Conservation (phyloP, 306 rosid species). For the Casuarina equisetifolia region DNA sequence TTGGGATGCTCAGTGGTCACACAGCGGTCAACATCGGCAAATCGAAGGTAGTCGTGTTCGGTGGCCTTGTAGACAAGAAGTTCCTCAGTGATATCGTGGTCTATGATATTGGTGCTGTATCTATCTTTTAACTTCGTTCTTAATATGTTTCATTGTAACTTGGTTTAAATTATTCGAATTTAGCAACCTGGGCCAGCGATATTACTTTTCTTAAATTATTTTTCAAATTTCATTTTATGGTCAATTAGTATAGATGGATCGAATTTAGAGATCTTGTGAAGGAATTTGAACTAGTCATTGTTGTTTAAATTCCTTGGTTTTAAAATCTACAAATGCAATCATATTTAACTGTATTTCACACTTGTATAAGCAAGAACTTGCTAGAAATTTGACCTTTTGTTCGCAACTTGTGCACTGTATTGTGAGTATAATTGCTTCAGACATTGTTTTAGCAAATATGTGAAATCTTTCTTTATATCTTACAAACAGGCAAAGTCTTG, state of each 20-base stretch:
- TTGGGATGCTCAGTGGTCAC: conserved; percentile 69
- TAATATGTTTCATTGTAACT: not conserved
- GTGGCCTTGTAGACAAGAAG: conserved; percentile 86
- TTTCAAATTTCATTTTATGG: not conserved
- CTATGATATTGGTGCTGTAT: conserved; percentile 64
- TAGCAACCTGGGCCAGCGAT: not conserved
- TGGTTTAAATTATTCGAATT: not conserved
- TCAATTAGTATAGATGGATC: not conserved
- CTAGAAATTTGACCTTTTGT: not conserved
- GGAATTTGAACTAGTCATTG: not conserved
- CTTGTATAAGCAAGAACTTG: not conserved
- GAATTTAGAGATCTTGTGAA: not conserved
- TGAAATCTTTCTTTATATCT: not conserved
- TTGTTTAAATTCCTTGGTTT: not conserved
- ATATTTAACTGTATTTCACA: not conserved
- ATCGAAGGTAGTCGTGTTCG: conserved; percentile 90
- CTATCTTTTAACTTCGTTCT: not conserved
- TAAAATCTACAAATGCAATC: not conserved
- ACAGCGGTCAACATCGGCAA: conserved; percentile 77
- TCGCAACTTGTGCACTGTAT: not conserved
- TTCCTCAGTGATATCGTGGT: conserved; percentile 73
- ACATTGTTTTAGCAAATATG: not conserved
- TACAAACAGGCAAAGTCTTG: no score
- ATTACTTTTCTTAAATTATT: not conserved
- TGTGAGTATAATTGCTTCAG: not conserved